A percentile compares a stretch with the other conserved stretches of the same genome.
Conservation (phyloP, 2,329 filamentous ascomycete species). For the Pseudogymnoascus sp. region DNA sequence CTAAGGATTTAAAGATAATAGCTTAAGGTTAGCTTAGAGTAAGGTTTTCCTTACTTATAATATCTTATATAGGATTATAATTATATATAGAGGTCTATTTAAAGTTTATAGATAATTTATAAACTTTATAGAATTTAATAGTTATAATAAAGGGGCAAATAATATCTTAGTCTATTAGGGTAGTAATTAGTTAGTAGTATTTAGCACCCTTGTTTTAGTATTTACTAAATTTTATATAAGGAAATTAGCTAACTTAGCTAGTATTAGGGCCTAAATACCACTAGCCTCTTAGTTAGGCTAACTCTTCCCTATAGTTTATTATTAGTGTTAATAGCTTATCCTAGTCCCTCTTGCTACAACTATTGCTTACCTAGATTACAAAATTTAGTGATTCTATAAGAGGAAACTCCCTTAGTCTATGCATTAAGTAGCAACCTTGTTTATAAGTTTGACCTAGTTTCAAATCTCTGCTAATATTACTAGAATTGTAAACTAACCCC, state of each 20-base stretch:
- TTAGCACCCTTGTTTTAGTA: too few relatives aligned
- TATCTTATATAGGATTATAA: background rate
- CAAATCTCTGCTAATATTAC: background rate
- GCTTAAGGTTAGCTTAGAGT: background rate
- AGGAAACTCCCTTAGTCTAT: slow-evolving; percentile 11
- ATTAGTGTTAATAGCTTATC: background rate
- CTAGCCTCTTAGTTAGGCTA: background rate
- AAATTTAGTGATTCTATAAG: background rate
- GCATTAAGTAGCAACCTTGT: background rate
- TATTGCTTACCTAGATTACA: background rate
- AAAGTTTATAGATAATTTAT: background rate
- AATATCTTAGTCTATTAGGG: too few relatives aligned
- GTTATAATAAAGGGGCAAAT: too few relatives aligned
- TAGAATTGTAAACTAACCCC: background rate
- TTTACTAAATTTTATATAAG: too few relatives aligned
- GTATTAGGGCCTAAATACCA: too few relatives aligned
- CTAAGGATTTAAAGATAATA: background rate
- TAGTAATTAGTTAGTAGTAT: too few relatives aligned
- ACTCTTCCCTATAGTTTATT: background rate
- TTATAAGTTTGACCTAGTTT: background rate
- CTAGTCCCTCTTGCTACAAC: background rate
- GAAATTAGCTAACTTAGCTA: too few relatives aligned
- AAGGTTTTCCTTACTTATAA: background rate
- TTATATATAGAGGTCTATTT: background rate
- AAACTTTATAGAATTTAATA: too few relatives aligned